Conservation (phyloP, 306 rosid genomes). For the Trifolium subterraneum region DNA sequence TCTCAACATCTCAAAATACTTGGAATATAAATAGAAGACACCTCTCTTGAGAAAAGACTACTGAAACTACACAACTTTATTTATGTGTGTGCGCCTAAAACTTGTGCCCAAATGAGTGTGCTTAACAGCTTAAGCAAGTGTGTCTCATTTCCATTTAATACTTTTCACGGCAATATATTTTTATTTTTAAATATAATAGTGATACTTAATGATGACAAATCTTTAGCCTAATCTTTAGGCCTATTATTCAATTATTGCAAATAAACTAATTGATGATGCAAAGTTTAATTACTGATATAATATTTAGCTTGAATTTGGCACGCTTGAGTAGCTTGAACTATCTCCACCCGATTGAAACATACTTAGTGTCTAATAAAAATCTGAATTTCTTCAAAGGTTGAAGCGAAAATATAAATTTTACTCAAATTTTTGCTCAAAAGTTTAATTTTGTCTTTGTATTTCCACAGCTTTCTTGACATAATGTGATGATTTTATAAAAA, state of each 20-base stretch:
- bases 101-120: too few species aligned
- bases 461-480: constrained; percentile 3
- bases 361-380: background rate
- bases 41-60: too few species aligned
- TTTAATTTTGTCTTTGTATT: constrained; percentile 2
- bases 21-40: too few species aligned
- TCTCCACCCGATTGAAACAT: constrained; percentile 15
- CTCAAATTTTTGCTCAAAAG: background rate
- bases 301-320: too few species aligned
- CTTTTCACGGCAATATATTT: background rate
- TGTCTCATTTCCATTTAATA: constrained; percentile 5
- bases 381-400: background rate
- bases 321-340: background rate
- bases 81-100: too few species aligned
- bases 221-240: too few species aligned
- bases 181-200: too few species aligned
- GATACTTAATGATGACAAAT: background rate
- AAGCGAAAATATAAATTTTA: background rate
- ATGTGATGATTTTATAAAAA: background rate
- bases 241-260: constrained; percentile 25
- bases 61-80: too few species aligned
- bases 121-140: too few species aligned
- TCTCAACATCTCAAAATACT: too few species aligned
- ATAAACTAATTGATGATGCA: background rate
- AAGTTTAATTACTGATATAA: too few species aligned